Conservation (phyloP, 306 rosid species). For the Boehmeria nivea region DNA sequence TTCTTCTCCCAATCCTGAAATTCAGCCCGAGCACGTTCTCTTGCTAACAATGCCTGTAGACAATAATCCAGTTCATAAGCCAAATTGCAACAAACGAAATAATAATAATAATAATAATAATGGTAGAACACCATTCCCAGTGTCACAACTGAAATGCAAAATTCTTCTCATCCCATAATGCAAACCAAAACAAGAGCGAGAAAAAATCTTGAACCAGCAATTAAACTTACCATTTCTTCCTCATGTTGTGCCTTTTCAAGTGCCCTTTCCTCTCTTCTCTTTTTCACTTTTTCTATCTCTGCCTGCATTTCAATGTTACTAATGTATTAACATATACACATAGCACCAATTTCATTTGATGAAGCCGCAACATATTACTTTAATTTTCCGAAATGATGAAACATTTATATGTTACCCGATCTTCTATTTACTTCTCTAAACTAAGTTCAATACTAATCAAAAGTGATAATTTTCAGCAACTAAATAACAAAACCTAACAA, state of each 20-base stretch:
- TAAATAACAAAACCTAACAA: no score
- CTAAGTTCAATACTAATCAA: no score
- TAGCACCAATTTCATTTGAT: neutral
- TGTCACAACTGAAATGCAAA: no score
- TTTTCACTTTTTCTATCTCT: slow-evolving; percentile 92
- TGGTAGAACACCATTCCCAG: no score
- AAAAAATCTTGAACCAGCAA: neutral
- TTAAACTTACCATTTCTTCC: slow-evolving; percentile 83
- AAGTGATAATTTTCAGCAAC: no score
- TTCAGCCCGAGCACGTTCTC: slow-evolving; percentile 98
- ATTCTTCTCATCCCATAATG: no score
- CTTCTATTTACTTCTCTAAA: no score
- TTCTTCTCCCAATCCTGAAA: slow-evolving; percentile 99
- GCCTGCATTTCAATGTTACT: slow-evolving; percentile 59
- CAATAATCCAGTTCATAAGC: slow-evolving; percentile 22
- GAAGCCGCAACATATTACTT: neutral
- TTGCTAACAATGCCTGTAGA: slow-evolving; percentile 84
- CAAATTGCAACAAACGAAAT: slow-evolving; percentile 8
- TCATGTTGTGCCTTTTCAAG: slow-evolving; percentile 92
- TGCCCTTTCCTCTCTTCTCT: slow-evolving; percentile 98
- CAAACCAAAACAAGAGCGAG: slow-evolving; percentile 6
- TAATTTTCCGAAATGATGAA: neutral
- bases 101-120: no score
- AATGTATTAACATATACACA: neutral
- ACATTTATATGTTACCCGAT: no score